Evolutionary conservation across 2,329 filamentous ascomycete species (phyloP), one percentile per base, ranked within the genome.

Genomic region (Beauveria caledonica): DNA sequence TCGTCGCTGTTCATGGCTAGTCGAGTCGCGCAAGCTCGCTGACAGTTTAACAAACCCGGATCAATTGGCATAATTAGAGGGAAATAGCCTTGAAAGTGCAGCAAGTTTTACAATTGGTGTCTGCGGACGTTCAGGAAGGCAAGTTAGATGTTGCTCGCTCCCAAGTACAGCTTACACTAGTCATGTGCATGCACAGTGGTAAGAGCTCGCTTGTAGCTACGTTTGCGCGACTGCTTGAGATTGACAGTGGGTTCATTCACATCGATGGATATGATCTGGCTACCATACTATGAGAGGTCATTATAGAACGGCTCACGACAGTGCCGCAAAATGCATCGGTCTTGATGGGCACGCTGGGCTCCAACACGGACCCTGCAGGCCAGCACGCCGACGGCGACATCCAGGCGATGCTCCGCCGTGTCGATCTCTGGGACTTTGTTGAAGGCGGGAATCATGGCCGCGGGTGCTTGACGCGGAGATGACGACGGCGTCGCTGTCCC

Each of bases 291-390:
- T 64, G 68, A 6, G 60, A 68, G 7, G 59, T 62, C 5, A 50
- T 73, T 1, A 66, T 71, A 0, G 54, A 63, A 0, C 61, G 67
- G 1, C 67, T 83, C 7, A 75, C 76, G 33, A 73, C 73, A 1
- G 67, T 83, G 1, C 76, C 81, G 0, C 81, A 84, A 68, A 80
- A 83, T 50, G 72, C 78, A 0, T 76, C 81, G 61, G 74, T 81
- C 21, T 68, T 83, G 5, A 73, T 74, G 1, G 80, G 78, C 1
- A 78, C 70, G 0, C 68, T 85, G 3, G 75, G 79, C 0, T 68
- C 72, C 3, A 85, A 84, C 53, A 68, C 80, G 2, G 79, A 82
- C 62, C 80, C 80, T 0, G 65, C 68, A 3, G 62, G 65, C 1
- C 62, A 64, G 7, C 68, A 69, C 49, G 69, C 70, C 3, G 75